Evolutionary conservation across 495 filamentous ascomycete genomes (phyloP), one percentile per base, ranked within the genome.

Genomic region (Aspergillus leporis): DNA sequence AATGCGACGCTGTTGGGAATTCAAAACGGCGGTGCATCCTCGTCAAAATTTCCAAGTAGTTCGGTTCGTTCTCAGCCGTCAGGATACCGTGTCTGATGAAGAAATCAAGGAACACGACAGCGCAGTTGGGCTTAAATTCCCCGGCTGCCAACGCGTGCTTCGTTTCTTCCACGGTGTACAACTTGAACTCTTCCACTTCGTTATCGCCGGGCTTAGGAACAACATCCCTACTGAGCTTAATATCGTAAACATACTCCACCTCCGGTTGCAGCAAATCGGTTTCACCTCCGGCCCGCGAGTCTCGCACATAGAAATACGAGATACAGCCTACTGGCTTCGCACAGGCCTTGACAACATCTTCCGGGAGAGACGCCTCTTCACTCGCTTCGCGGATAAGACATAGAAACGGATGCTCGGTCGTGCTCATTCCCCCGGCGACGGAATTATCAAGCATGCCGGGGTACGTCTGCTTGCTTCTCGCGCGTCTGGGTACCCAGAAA

Each of bases 101-200:
- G 80, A 98, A 98, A 72, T 97, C 91, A 46, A 96, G 70, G 64
- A 95, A 71, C 22, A 95, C 81, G 55, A 93, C 64, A 2, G 89
- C 88, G 69, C 93, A 97, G 68, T 99, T 99, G 0, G 95, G 91
- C 75, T 99, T 99, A 76, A 96, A 97, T 59, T 87, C 80, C 1
- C 89, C 90, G 48, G 78, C 76, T 1, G 81, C 82, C 60, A 99
- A 66, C 18, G 87, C 85, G 56, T 82, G 78, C 77, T 87, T 78
- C 4, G 93, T 86, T 68, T 95, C 84, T 4, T 89, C 82, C 38
- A 97, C 80, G 3, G 81, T 87, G 78, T 81, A 82, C 60, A 97
- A 74, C 63, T 83, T 81, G 73, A 99, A 99, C 34, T 85, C 85
- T 66, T 92, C 87, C 6, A 97, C 94, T 77, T 98, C 94, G 46